These are phyloP conservation scores for Linum usitatissimum DNA, from an alignment of 345 rosid species.

Conservation along the genomic window DNA sequence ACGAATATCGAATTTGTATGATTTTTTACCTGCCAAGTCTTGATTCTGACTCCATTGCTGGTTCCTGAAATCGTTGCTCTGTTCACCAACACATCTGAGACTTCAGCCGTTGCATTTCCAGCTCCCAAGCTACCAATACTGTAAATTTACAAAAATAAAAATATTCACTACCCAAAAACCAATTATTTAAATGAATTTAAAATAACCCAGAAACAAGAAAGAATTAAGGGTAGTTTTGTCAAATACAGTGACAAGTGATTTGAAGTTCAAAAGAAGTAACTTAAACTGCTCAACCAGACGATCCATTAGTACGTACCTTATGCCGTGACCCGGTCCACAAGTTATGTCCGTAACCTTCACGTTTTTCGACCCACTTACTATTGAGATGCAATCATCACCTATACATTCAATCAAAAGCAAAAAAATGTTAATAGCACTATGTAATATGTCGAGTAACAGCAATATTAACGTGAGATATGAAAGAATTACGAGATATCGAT, in stretches of 20 bases:
- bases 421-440: neutral
- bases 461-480: too few relatives aligned
- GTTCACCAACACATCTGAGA: neutral
- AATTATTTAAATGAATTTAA: too few relatives aligned
- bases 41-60: conserved; percentile 1
- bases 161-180: too few relatives aligned
- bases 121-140: conserved; percentile 9
- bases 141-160: neutral
- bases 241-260: too few relatives aligned
- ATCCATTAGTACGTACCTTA: conserved; percentile 62
- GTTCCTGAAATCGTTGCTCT: conserved; percentile 3
- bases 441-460: too few relatives aligned
- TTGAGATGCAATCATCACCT: conserved; percentile 96
- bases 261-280: too few relatives aligned
- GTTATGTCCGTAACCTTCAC: conserved; percentile 60
- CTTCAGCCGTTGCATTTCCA: conserved; percentile 4
- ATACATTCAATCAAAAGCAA: conserved; percentile 1
- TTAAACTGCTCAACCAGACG: too few relatives aligned
- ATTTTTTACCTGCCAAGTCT: conserved; percentile 10
- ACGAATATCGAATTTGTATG: too few relatives aligned
- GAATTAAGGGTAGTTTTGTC: too few relatives aligned
- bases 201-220: too few relatives aligned
- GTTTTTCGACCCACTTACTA: conserved; percentile 74
- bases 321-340: conserved; percentile 97
- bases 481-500: too few relatives aligned